phyloP scores from a whole-genome alignment of 805 yeast genomes.

The Suhomyces tanzawaensis region DNA sequence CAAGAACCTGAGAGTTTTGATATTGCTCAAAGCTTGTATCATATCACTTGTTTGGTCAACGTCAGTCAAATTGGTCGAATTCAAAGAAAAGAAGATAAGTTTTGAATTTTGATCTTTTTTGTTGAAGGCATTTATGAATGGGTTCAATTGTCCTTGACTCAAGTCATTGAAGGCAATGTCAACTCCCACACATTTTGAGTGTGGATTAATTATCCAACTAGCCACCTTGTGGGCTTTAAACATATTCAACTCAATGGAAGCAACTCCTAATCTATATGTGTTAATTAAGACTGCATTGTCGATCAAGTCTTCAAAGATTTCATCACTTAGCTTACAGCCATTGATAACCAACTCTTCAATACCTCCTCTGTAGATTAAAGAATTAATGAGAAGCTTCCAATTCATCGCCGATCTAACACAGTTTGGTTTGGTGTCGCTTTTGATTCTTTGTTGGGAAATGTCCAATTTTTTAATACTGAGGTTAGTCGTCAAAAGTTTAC shows the following conservation, averaged over 20 bases:
- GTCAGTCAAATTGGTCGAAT: slow-evolving; percentile 47
- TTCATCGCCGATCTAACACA: slow-evolving; percentile 47
- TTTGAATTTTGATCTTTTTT: slow-evolving; percentile 26
- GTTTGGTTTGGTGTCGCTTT: slow-evolving; percentile 40
- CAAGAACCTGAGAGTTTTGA: slow-evolving; percentile 45
- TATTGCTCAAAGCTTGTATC: slow-evolving; percentile 34
- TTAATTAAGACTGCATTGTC: slow-evolving; percentile 38
- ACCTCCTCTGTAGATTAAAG: slow-evolving; percentile 47
- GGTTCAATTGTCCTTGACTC: slow-evolving; percentile 44
- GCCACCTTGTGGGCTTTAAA: slow-evolving; percentile 42
- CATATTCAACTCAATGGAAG: slow-evolving; percentile 47
- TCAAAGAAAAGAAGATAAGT: slow-evolving; percentile 50
- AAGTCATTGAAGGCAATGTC: slow-evolving; percentile 57
- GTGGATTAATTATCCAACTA: slow-evolving; percentile 45
- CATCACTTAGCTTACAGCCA: slow-evolving; percentile 50
- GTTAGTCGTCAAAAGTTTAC: slow-evolving; percentile 47
- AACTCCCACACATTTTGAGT: slow-evolving; percentile 50
- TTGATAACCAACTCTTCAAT: slow-evolving; percentile 57
- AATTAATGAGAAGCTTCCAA: slow-evolving; percentile 49
- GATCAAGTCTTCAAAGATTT: slow-evolving; percentile 40
- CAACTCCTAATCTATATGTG: slow-evolving; percentile 54
- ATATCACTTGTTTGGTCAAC: slow-evolving; percentile 37
- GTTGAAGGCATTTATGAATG: slow-evolving; percentile 43
- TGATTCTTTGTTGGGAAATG: slow-evolving; percentile 55
- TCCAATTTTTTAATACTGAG: slow-evolving; percentile 48